Percentiles rank a stretch among this genome's conserved stretches.
These are phyloP conservation scores for Syzygium grande DNA, from an alignment of 345 rosid genomes.

Conservation along the genomic window DNA sequence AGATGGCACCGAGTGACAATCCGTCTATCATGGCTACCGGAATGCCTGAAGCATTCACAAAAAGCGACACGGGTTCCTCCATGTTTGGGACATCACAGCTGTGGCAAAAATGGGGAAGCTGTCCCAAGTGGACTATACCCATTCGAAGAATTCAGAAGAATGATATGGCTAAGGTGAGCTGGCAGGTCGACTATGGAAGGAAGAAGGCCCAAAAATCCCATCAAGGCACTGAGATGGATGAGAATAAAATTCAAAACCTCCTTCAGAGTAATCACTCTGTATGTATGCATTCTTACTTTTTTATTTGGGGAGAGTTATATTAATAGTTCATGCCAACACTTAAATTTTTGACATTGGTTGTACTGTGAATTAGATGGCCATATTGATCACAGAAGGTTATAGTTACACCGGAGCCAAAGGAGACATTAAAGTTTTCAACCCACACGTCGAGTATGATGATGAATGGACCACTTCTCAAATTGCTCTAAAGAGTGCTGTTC, in stretches of 20 bases:
- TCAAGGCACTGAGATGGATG: neutral
- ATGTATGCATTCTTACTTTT: neutral
- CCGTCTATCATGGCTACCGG: neutral
- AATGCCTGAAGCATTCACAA: neutral
- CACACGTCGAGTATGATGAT: constrained; percentile 35
- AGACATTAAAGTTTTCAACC: constrained; percentile 43
- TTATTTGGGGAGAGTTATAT: neutral
- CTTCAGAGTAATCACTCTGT: constrained; percentile 36
- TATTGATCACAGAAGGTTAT: constrained; percentile 31
- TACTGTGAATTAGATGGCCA: constrained; percentile 24
- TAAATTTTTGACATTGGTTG: neutral
- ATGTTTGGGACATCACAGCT: constrained; percentile 12
- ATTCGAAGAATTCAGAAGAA: constrained; percentile 14
- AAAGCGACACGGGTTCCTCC: neutral
- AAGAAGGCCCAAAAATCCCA: constrained; percentile 5
- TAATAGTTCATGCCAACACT: neutral
- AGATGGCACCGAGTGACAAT: constrained; percentile 30
- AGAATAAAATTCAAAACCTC: constrained; percentile 8
- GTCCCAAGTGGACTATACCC: constrained; percentile 43
- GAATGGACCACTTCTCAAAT: constrained; percentile 39
- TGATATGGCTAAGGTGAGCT: neutral
- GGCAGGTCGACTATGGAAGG: neutral
- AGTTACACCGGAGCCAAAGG: constrained; percentile 42
- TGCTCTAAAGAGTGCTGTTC: constrained; percentile 32
- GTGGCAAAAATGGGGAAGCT: constrained; percentile 41